phyloP scores from a whole-genome alignment of 225 moss, liverwort and hornwort genomes.

The Climacium dendroides region DNA sequence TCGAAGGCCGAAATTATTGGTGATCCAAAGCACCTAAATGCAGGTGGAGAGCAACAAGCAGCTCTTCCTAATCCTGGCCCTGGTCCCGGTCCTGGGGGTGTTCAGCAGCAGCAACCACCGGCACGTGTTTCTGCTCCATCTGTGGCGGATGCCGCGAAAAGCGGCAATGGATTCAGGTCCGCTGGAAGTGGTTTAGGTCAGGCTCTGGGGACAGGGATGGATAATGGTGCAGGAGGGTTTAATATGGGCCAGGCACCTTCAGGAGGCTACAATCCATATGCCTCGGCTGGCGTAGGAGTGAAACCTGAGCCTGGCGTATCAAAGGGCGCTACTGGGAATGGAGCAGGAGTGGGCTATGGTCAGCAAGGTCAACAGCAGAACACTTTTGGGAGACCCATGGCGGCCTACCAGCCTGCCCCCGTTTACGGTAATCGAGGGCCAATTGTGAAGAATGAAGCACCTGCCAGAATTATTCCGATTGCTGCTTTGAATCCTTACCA shows the following conservation, averaged over 20 bases:
- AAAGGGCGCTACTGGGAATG: constrained; percentile 9
- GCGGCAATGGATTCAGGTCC: constrained; percentile 17
- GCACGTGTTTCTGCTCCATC: constrained; percentile 1
- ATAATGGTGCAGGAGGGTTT: constrained; percentile 31
- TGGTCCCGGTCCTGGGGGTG: constrained; percentile 14
- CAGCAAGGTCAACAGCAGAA: constrained; percentile 47
- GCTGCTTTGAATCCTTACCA: constrained; percentile 87
- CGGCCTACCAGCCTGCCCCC: constrained; percentile 62
- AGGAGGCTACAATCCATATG: constrained; percentile 31
- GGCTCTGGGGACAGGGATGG: constrained; percentile 33
- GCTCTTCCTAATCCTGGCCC: constrained; percentile 11
- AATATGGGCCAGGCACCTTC: constrained; percentile 32
- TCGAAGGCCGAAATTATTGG: constrained; percentile 68
- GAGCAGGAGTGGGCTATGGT: constrained; percentile 27
- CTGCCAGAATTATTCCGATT: constrained; percentile 84
- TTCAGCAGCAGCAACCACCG: constrained; percentile 34
- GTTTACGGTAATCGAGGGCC: constrained; percentile 62
- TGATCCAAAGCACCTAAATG: constrained; percentile 54
- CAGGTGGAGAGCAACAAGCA: constrained; percentile 43
- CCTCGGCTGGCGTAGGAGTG: constrained; percentile 36
- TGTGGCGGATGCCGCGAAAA: constrained; percentile 13
- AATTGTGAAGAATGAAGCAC: constrained; percentile 58
- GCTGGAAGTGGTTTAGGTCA: constrained; percentile 27
- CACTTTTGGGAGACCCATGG: constrained; percentile 38
- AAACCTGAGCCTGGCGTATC: constrained; percentile 29